phyloP scores from a whole-genome alignment of 176 grass and related monocot species.

The Coix lacrymajobi region DNA sequence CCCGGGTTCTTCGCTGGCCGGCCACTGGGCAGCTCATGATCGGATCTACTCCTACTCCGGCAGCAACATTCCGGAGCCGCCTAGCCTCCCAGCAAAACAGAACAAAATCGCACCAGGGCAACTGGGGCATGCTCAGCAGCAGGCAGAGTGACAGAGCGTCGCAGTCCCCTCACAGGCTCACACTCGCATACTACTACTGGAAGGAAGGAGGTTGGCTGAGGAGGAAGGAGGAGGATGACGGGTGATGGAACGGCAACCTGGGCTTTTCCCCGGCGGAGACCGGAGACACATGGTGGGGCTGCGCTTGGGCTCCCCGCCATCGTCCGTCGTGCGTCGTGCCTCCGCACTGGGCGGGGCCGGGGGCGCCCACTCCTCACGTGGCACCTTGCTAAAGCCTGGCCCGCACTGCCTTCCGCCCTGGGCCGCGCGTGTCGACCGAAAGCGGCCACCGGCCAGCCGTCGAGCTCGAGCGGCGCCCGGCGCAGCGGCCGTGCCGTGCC shows the following conservation, averaged over 20 bases:
- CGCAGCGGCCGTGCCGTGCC: not conserved
- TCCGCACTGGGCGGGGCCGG: not conserved
- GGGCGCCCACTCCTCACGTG: constrained; percentile 34
- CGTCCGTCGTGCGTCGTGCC: not conserved
- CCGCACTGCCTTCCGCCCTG: constrained; percentile 16
- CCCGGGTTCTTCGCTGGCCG: not conserved
- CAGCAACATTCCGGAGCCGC: not conserved
- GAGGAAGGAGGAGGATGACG: not conserved
- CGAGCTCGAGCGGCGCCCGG: not conserved
- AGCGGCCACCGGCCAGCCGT: not conserved
- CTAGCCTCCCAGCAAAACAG: not conserved
- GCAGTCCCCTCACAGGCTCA: not conserved
- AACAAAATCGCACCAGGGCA: not conserved
- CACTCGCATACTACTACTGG: too few relatives aligned
- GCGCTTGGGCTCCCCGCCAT: not conserved
- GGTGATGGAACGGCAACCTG: not conserved
- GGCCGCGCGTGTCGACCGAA: constrained; percentile 11
- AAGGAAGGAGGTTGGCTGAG: not conserved
- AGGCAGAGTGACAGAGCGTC: not conserved
- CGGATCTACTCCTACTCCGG: not conserved
- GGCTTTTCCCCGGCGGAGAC: not conserved
- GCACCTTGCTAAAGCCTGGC: constrained; percentile 10
- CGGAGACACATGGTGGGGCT: constrained; percentile 14
- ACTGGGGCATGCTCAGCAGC: not conserved
- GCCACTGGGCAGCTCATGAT: not conserved